phyloP scores from a whole-genome alignment of 2,329 filamentous ascomycete genomes.

The Fusarium pilosicola region DNA sequence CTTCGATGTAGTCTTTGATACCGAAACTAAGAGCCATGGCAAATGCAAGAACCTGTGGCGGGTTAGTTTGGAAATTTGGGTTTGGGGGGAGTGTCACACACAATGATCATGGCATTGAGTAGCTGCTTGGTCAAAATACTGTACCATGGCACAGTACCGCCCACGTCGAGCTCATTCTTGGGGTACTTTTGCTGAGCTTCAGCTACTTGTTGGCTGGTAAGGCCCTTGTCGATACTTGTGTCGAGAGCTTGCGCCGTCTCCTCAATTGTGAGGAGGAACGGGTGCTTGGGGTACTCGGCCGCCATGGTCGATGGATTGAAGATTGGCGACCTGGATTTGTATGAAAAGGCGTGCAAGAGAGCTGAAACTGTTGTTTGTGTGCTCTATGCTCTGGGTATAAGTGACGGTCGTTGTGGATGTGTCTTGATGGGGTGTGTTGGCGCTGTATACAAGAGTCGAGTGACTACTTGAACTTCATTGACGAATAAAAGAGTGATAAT shows the following conservation, averaged over 20 bases:
- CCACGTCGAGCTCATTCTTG: conserved; percentile 76
- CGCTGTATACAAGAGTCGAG: background rate
- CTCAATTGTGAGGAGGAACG: conserved; percentile 68
- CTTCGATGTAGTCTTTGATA: conserved; percentile 74
- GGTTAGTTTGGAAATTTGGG: background rate
- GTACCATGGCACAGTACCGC: conserved; percentile 72
- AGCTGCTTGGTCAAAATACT: conserved; percentile 79
- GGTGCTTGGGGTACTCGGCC: conserved; percentile 63
- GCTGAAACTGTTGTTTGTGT: conserved; percentile 1
- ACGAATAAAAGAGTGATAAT: background rate
- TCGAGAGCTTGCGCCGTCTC: conserved; percentile 71
- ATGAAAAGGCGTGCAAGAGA: background rate
- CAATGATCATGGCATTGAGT: conserved; percentile 81
- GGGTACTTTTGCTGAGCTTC: conserved; percentile 69
- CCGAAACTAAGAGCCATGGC: conserved; percentile 78
- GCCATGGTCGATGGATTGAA: conserved; percentile 50
- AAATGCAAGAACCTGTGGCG: conserved; percentile 75
- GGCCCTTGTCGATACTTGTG: conserved; percentile 73
- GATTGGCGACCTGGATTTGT: conserved; percentile 5
- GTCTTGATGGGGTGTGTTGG: background rate
- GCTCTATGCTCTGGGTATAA: conserved; percentile 3
- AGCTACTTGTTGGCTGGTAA: conserved; percentile 68
- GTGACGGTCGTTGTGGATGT: background rate
- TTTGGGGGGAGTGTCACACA: conserved; percentile 49
- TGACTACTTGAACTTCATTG: conserved; percentile 34